Evolutionary conservation across 129 eudicot species (phyloP), one percentile per base, ranked within the genome.

Genomic region (Calendula officinalis): DNA sequence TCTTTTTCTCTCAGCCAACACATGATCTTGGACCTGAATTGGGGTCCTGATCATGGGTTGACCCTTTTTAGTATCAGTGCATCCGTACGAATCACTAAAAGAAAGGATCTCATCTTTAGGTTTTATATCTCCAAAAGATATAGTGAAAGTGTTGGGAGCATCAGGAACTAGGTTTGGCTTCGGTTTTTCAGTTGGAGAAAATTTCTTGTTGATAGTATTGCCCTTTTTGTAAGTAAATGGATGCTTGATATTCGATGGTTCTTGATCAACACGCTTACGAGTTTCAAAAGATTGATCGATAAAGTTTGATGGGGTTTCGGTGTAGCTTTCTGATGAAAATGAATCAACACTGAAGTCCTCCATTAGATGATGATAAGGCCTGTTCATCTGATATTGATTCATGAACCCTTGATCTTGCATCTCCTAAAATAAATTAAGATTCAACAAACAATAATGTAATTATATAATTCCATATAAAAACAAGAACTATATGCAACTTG

Each of bases 1-100:
- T 37, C 95, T 66, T 68, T 75, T 83, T 48, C 90, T 83, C 72
- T 86, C 95, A 0, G 89, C 84, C 42, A 75, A 41, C 55, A 77
- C 82, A 61, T 86, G 89, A 50, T 86, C 88, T 64, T 81, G 83
- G 47, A 77, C 79, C 45, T 81, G 82, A 61, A 64, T 69, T 3
- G 79, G 78, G 4, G 67, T 70, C 62, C 94, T 76, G 12, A 42
- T 68, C 62, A 63, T 56, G 46, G 58, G 14, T 10, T 75, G 63
- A 52, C 8, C 57, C 64, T 42, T 75, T 75, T 60, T 67, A 2
- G 27, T 6, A 41, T 69, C 80, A 13, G 30, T 40, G 74, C 57
- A 73, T 39, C 67, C 78, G 11, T 56, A 67, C 3, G 78, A 66
- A 41, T 74, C 78, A 32, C 73, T 27, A 40, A 66, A 74, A 40